A percentile compares a stretch with the other conserved stretches of the same genome.
Conservation (phyloP, 2,329 filamentous ascomycete species). For the Beauveria medogensis region DNA sequence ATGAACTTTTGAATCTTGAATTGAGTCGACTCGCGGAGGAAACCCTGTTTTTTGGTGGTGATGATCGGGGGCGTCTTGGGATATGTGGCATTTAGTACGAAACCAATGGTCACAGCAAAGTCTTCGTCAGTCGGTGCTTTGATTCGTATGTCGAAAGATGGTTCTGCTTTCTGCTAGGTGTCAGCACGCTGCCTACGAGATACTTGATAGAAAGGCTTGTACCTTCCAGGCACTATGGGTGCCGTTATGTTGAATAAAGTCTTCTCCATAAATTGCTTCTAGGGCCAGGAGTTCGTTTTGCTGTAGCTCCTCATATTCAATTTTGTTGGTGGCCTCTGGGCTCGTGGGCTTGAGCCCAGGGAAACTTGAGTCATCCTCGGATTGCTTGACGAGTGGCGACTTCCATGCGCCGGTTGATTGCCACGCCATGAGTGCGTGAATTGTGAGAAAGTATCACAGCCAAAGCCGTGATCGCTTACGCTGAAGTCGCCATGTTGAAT, state of each 20-base stretch:
- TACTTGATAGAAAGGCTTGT: slow-evolving; percentile 22
- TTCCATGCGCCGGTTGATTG: slow-evolving; percentile 41
- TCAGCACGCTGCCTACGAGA: slow-evolving; percentile 16
- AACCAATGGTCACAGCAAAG: slow-evolving; percentile 61
- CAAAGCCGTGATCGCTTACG: slow-evolving; percentile 43
- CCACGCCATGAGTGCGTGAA: slow-evolving; percentile 42
- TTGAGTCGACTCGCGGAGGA: slow-evolving; percentile 61
- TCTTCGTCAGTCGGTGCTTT: slow-evolving; percentile 67
- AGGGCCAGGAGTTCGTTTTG: slow-evolving; percentile 80
- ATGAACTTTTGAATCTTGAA: slow-evolving; percentile 61
- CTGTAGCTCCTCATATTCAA: slow-evolving; percentile 76
- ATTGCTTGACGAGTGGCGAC: slow-evolving; percentile 32
- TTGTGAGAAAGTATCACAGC: slow-evolving; percentile 39
- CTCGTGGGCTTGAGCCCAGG: slow-evolving; percentile 40
- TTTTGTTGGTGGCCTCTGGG: slow-evolving; percentile 35
- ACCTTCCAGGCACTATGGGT: slow-evolving; percentile 79
- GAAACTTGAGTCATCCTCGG: slow-evolving; percentile 41
- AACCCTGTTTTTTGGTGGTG: slow-evolving; percentile 54
- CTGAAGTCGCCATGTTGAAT: slow-evolving; percentile 35
- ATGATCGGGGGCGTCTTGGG: slow-evolving; percentile 75
- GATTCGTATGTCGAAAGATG: slow-evolving; percentile 72
- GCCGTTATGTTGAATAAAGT: slow-evolving; percentile 68
- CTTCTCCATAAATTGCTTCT: slow-evolving; percentile 81
- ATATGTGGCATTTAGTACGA: slow-evolving; percentile 82
- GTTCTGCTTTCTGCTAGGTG: slow-evolving; percentile 60